Conservation (phyloP, 495 filamentous ascomycete genomes). For the Glonium stellatum region DNA sequence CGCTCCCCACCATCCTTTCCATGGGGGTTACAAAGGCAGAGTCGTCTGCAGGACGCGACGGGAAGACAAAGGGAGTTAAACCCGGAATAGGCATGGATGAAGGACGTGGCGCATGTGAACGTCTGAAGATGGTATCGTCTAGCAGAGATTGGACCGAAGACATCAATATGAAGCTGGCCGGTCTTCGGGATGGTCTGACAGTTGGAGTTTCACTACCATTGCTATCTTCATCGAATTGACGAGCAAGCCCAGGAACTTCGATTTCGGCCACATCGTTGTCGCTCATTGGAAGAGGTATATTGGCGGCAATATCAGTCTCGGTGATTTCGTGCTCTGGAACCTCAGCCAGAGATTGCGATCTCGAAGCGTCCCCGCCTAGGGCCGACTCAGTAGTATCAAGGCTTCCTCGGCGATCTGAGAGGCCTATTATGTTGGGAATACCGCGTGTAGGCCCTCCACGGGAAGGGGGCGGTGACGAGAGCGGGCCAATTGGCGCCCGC, state of each 20-base stretch:
- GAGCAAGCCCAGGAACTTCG: constrained; percentile 56
- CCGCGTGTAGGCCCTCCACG: constrained; percentile 9
- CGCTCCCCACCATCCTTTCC: constrained; percentile 18
- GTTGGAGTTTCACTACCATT: constrained; percentile 31
- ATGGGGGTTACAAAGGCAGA: constrained; percentile 5
- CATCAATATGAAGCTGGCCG: constrained; percentile 24
- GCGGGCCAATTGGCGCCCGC: constrained; percentile 37
- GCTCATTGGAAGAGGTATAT: constrained; percentile 58
- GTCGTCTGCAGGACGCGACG: neutral
- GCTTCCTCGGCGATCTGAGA: constrained; percentile 15
- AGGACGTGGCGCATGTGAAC: constrained; percentile 10
- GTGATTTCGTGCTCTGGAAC: constrained; percentile 34
- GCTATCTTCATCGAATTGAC: constrained; percentile 52
- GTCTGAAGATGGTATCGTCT: neutral
- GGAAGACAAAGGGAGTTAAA: constrained; percentile 8
- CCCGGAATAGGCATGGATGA: constrained; percentile 21
- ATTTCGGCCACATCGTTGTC: constrained; percentile 69
- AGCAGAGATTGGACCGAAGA: constrained; percentile 5
- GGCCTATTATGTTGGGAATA: constrained; percentile 18
- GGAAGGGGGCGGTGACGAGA: constrained; percentile 22
- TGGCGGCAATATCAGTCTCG: constrained; percentile 38
- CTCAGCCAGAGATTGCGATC: constrained; percentile 22
- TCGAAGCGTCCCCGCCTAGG: neutral
- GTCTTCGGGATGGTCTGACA: constrained; percentile 16
- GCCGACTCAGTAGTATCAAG: constrained; percentile 17